Base-by-base conservation (phyloP, 2,329 filamentous ascomycete genomes). In the Diaporthe citriasiana region DNA sequence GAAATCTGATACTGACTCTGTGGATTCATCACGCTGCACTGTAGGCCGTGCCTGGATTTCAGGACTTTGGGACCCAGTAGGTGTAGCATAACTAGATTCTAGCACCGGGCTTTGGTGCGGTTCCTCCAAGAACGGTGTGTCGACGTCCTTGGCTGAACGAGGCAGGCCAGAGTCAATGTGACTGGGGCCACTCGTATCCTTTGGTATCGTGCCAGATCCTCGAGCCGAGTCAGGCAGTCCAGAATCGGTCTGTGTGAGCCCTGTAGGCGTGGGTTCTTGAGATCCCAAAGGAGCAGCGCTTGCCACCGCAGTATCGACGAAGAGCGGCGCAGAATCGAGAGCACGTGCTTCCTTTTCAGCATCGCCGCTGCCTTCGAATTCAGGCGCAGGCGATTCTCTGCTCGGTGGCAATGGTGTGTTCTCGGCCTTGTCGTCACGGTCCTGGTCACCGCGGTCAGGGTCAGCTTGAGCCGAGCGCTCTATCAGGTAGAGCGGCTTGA, bases 401-500 rank as follows among this genome's bases (percentile, higher is more conserved):
- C 81, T 82, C 22, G 82, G 79, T n/a, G 78, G 76, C 27, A 82
- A 77, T 59, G 82, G 87, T 8, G 85, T 85, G 19, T 91, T 82
- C 38, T 86, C 87, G 9, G 90, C 55, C 19, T 15, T 89, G 2
- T 82, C 82, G 55, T 85, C 83, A 22, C n/a, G 35, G 5, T 33
- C n/a, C 40, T 70, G 60, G 22, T 38, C 72, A 3, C 76, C 74
- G 42, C 73, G 60, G 12, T 78, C 76, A 19, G 76, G 76, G 27
- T 65, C 74, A 5, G 79, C 76, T 12, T 86, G 84, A 4, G 56
- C 71, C 10, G 85, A 85, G 76, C 85, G 91, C 81, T 97, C 94
- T 9, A 97, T 90, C 30, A 98, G 91, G 82, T 94, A 96, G 12
- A 98, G 85, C 0, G 95, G 95, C 77, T 93, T 92, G 79, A 95